phyloP scores from a whole-genome alignment of 768 basidiomycete genomes.

The Trametes sanguinea region DNA sequence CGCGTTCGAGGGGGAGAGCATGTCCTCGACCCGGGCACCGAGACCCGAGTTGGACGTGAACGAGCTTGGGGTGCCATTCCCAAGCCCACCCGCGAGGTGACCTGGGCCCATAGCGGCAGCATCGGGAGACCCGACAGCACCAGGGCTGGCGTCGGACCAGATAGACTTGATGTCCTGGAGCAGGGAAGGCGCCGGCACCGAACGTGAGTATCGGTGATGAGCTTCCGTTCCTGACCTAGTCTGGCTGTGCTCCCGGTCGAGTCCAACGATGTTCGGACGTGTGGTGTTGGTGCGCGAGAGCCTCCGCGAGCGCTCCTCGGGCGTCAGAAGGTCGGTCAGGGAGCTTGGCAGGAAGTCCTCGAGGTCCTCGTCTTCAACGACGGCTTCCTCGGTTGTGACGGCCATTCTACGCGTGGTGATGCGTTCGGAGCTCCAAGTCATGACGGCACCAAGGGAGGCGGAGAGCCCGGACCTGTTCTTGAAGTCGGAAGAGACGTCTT shows the following conservation, averaged over 20 bases:
- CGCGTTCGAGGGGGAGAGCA: conserved; percentile 72
- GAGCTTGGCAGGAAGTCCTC: conserved; percentile 91
- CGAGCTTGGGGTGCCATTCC: conserved; percentile 53
- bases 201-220: conserved; percentile 78
- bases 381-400: conserved; percentile 35
- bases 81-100: conserved; percentile 30
- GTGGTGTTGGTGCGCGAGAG: conserved; percentile 72
- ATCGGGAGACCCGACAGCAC: conserved; percentile 41
- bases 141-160: conserved; percentile 61
- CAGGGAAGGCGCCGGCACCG: conserved; percentile 76
- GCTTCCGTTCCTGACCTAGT: conserved; percentile 31
- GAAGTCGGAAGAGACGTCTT: conserved; percentile 35
- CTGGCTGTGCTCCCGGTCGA: conserved; percentile 26
- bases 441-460: conserved; percentile 63
- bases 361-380: conserved; percentile 72
- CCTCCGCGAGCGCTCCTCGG: conserved; percentile 79
- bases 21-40: conserved; percentile 40
- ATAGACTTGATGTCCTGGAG: conserved; percentile 78
- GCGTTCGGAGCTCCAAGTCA: conserved; percentile 40
- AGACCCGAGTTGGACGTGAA: conserved; percentile 49
- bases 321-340: conserved; percentile 86
- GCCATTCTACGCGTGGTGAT: conserved; percentile 15
- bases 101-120: conserved; percentile 16
- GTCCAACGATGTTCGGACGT: conserved; percentile 28
- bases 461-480: conserved; percentile 54